A percentile compares a stretch with the other conserved stretches of the same genome.
phyloP scores from a whole-genome alignment of 495 filamentous ascomycete species.

The Trichoderma orchidacearum region DNA sequence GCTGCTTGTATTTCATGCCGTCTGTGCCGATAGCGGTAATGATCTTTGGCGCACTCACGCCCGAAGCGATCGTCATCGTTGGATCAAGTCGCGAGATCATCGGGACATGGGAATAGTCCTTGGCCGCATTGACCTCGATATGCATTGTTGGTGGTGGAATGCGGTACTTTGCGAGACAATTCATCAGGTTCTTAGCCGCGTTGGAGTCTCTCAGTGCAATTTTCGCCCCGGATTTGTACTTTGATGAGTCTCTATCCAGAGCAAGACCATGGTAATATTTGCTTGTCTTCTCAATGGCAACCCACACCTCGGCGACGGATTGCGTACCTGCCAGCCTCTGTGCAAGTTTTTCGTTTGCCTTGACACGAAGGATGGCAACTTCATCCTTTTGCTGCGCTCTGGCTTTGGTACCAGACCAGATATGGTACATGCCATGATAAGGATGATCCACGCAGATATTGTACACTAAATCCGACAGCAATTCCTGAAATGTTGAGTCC shows the following conservation, averaged over 20 bases:
- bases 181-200: conserved; percentile 43
- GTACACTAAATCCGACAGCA: conserved; percentile 57
- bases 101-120: conserved; percentile 66
- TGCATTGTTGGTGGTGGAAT: conserved; percentile 87
- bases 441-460: conserved; percentile 85
- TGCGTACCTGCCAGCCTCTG: conserved; percentile 33
- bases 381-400: conserved; percentile 54
- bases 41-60: conserved; percentile 85
- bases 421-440: conserved; percentile 91
- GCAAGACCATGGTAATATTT: conserved; percentile 63
- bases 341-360: conserved; percentile 54
- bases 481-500: conserved; percentile 52
- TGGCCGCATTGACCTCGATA: conserved; percentile 56
- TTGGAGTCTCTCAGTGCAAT: conserved; percentile 43
- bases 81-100: conserved; percentile 52
- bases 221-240: conserved; percentile 52
- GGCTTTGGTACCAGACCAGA: conserved; percentile 65
- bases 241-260: conserved; percentile 40
- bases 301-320: conserved; percentile 43
- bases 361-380: conserved; percentile 53
- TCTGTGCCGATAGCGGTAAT: conserved; percentile 64
- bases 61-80: conserved; percentile 71
- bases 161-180: conserved; percentile 36
- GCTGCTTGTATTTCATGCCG: conserved; percentile 68
- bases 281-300: conserved; percentile 57